phyloP scores from a whole-genome alignment of 2,329 filamentous ascomycete genomes.

The Calonectria crousiana region DNA sequence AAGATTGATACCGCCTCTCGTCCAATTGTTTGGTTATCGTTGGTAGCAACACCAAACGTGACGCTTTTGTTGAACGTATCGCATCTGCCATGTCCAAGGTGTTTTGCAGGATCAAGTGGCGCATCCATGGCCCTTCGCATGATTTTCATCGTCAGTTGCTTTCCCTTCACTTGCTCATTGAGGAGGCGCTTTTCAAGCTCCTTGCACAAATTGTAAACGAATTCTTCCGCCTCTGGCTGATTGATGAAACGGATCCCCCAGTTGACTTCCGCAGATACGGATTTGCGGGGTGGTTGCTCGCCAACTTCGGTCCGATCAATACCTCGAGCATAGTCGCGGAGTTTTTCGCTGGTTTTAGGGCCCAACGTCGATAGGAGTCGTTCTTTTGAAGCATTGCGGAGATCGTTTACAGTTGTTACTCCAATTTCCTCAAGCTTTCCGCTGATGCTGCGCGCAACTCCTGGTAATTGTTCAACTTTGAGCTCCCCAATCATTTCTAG shows the following conservation, averaged over 20 bases:
- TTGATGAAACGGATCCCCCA: constrained; percentile 97
- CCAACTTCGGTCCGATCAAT: constrained; percentile 90
- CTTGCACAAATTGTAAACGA: constrained; percentile 84
- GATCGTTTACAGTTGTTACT: constrained; percentile 84
- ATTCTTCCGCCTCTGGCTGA: constrained; percentile 93
- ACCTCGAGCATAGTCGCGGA: constrained; percentile 91
- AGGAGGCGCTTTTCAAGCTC: constrained; percentile 86
- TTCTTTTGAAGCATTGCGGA: constrained; percentile 82
- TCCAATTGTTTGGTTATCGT: constrained; percentile 76
- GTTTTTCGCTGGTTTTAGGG: constrained; percentile 90
- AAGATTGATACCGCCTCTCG: constrained; percentile 90
- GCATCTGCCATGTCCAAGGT: constrained; percentile 94
- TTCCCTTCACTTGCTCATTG: constrained; percentile 88
- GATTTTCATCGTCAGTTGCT: constrained; percentile 91
- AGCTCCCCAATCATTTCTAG: constrained; percentile 82
- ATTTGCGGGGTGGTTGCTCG: constrained; percentile 87
- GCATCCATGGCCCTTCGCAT: constrained; percentile 90
- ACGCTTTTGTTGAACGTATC: constrained; percentile 93
- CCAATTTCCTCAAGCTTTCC: constrained; percentile 90
- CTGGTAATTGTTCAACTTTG: constrained; percentile 84
- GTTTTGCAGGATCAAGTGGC: constrained; percentile 90
- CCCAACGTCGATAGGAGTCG: constrained; percentile 80
- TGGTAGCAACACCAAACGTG: constrained; percentile 85
- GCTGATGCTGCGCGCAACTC: constrained; percentile 91
- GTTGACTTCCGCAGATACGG: constrained; percentile 96